These are phyloP conservation scores for Diutina scorzettiae DNA, from an alignment of 1,139 yeast species.

Conservation along the genomic window DNA sequence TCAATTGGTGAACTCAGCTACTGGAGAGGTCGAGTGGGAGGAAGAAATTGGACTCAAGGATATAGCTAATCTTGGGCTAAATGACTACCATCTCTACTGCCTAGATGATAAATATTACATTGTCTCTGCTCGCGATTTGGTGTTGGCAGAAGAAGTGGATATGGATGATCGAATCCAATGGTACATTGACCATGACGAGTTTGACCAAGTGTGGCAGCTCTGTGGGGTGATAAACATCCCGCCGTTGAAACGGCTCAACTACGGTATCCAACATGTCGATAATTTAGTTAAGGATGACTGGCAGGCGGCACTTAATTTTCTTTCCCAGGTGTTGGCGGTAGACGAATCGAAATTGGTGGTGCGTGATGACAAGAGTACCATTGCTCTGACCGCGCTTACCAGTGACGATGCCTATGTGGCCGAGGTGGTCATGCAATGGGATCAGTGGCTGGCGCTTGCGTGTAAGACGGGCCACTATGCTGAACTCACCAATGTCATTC, in stretches of 20 bases:
- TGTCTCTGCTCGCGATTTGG: constrained; percentile 73
- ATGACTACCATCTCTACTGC: constrained; percentile 63
- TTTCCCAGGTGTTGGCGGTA: constrained; percentile 28
- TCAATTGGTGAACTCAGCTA: constrained; percentile 47
- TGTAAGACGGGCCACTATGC: constrained; percentile 35
- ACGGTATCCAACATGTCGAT: constrained; percentile 57
- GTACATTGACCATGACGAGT: constrained; percentile 46
- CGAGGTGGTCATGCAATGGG: constrained; percentile 48
- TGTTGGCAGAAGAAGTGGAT: constrained; percentile 60
- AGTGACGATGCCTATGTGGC: constrained; percentile 18
- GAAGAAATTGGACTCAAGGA: constrained; percentile 67
- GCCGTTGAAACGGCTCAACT: constrained; percentile 37
- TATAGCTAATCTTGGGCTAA: constrained; percentile 52
- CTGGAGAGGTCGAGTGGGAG: constrained; percentile 69
- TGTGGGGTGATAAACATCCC: constrained; percentile 41
- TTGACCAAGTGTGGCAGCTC: constrained; percentile 66
- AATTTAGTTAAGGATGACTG: constrained; percentile 38
- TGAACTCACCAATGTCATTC: constrained; percentile 42
- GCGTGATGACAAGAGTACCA: constrained; percentile 21
- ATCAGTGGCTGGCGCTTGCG: constrained; percentile 47
- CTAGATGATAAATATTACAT: constrained; percentile 41
- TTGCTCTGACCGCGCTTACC: constrained; percentile 12
- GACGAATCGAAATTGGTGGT: constrained; percentile 17
- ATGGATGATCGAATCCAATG: constrained; percentile 61
- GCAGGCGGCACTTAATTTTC: constrained; percentile 43